A percentile compares a stretch with the other conserved stretches of the same genome.
Evolutionary conservation across 1,284 basidiomycete species (phyloP).

Genomic region (Moesziomyces sp.): DNA sequence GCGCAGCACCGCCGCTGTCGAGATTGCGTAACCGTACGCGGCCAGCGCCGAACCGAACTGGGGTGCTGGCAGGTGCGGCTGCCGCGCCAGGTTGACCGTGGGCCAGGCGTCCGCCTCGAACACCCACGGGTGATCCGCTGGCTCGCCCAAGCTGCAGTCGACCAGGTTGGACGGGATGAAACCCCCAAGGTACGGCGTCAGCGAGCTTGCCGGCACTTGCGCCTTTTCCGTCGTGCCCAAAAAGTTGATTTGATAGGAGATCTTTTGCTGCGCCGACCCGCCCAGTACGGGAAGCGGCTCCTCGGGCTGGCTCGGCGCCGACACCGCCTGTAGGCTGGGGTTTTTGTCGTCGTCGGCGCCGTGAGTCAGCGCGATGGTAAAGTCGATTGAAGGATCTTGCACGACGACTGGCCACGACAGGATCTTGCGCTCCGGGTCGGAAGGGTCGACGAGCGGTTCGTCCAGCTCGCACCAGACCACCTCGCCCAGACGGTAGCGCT

Average conservation of each 20-base stretch:
- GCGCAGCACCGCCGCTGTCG: slow-evolving; percentile 26
- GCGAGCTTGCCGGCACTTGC: slow-evolving; percentile 19
- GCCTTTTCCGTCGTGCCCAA: slow-evolving; percentile 42
- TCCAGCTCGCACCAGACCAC: slow-evolving; percentile 43
- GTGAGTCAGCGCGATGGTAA: slow-evolving; percentile 9
- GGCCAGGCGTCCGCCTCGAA: slow-evolving; percentile 16
- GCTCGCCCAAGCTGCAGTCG: slow-evolving; percentile 24
- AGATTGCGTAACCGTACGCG: slow-evolving; percentile 24
- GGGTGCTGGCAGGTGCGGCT: slow-evolving; percentile 10
- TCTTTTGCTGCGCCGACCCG: slow-evolving; percentile 11
- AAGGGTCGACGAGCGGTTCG: slow-evolving; percentile 34
- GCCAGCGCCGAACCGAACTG: slow-evolving; percentile 20
- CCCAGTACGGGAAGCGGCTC: slow-evolving; percentile 17
- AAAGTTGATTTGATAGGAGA: slow-evolving; percentile 42
- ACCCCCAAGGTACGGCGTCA: slow-evolving; percentile 37
- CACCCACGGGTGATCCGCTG: slow-evolving; percentile 42
- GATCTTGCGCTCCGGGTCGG: slow-evolving; percentile 14
- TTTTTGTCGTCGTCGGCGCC: slow-evolving; percentile 10
- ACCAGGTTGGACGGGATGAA: slow-evolving; percentile 20
- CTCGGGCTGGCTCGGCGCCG: slow-evolving; percentile 13
- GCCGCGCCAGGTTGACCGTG: slow-evolving; percentile 26
- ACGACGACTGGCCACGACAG: slow-evolving; percentile 43
- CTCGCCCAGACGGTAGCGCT: slow-evolving; percentile 51
- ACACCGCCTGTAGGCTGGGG: slow-evolving; percentile 22
- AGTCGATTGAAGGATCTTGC: slow-evolving; percentile 22